Evolutionary conservation across 2,329 filamentous ascomycete species (phyloP).

Genomic region (Furcasterigmium sp.): DNA sequence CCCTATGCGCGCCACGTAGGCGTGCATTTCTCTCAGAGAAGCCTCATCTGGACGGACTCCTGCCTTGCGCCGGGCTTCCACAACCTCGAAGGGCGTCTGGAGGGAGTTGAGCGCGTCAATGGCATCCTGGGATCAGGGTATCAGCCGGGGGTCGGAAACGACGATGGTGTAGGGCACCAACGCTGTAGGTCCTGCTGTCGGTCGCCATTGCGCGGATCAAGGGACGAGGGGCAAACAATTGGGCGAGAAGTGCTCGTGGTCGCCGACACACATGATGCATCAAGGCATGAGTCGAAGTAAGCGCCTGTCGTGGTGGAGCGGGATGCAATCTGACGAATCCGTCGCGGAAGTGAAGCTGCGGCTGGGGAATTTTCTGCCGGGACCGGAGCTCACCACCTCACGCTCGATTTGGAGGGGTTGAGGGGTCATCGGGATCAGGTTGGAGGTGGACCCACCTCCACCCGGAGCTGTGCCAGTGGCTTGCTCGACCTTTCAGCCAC

Average conservation of each 20-base stretch:
- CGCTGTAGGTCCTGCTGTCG: constrained; percentile 9
- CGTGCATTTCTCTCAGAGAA: constrained; percentile 71
- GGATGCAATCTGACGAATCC: too few relatives aligned
- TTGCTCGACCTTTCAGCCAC: too few relatives aligned
- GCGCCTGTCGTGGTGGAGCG: neutral
- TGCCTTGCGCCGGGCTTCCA: constrained; percentile 73
- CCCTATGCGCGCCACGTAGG: constrained; percentile 72
- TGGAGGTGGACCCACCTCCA: too few relatives aligned
- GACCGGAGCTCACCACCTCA: too few relatives aligned
- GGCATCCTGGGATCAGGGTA: constrained; percentile 61
- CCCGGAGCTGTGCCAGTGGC: too few relatives aligned
- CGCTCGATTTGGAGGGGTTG: too few relatives aligned
- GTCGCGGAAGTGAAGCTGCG: too few relatives aligned
- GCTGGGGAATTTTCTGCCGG: too few relatives aligned
- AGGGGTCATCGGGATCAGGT: too few relatives aligned
- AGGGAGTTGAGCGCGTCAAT: constrained; percentile 82
- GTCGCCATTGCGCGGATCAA: constrained; percentile 9
- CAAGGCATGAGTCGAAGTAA: neutral
- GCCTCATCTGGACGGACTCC: constrained; percentile 65
- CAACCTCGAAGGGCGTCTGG: constrained; percentile 78
- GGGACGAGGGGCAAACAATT: neutral
- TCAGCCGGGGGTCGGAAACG: neutral
- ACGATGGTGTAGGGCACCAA: neutral
- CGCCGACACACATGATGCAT: constrained; percentile 12
- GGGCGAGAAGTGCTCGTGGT: constrained; percentile 1